These are phyloP conservation scores for Musa troglodytarum DNA, from an alignment of 176 grass and related monocot genomes.

Conservation along the genomic window DNA sequence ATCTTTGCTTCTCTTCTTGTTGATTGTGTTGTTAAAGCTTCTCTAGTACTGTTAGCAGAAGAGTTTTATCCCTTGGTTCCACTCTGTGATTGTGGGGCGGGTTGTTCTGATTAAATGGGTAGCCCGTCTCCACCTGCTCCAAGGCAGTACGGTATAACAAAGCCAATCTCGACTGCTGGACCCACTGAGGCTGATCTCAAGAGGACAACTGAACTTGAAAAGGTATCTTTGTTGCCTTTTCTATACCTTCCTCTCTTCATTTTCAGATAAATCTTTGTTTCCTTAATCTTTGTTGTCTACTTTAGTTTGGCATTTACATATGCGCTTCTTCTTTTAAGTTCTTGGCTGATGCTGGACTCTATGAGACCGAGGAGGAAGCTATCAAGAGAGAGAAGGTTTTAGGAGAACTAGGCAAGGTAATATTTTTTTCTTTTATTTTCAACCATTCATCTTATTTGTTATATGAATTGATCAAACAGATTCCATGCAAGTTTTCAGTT, in stretches of 20 bases:
- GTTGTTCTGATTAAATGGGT: slow-evolving; percentile 19
- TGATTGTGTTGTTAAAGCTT: too few species aligned
- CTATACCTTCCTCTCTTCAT: background rate
- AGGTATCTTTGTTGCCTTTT: slow-evolving; percentile 22
- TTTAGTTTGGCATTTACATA: background rate
- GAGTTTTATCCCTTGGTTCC: background rate
- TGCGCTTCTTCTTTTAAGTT: slow-evolving; percentile 29
- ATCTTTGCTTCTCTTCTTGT: too few species aligned
- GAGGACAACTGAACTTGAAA: slow-evolving; percentile 49
- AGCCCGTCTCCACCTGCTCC: slow-evolving; percentile 17
- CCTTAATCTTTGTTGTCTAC: background rate
- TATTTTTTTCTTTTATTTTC: background rate
- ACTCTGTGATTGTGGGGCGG: slow-evolving; percentile 18
- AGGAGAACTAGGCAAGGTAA: slow-evolving; percentile 61
- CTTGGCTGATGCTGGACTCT: slow-evolving; percentile 55
- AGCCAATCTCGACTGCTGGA: slow-evolving; percentile 48
- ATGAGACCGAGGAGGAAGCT: slow-evolving; percentile 53
- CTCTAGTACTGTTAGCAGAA: too few species aligned
- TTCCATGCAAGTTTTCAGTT: background rate
- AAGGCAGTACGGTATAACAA: slow-evolving; percentile 64
- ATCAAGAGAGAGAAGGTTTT: slow-evolving; percentile 57
- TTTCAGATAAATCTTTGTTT: background rate
- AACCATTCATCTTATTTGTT: background rate
- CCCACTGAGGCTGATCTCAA: slow-evolving; percentile 53
- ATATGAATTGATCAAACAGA: background rate